Percentiles rank a stretch among this genome's conserved stretches.
Conservation (phyloP, 2,329 filamentous ascomycete genomes). For the Orbilia oligospora region DNA sequence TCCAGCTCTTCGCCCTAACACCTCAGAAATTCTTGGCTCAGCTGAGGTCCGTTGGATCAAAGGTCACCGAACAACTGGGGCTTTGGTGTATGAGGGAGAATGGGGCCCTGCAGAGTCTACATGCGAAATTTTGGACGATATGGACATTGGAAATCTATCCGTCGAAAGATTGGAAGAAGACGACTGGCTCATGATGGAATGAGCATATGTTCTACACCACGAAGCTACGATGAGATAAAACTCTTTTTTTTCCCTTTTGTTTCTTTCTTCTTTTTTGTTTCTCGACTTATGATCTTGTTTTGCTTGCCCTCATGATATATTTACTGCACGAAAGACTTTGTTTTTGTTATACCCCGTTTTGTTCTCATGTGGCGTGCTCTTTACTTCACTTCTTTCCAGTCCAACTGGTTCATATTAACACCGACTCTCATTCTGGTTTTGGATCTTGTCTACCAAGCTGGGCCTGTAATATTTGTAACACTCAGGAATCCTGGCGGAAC, state of each 20-base stretch:
- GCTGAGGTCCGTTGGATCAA: conserved; percentile 86
- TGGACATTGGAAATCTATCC: conserved; percentile 70
- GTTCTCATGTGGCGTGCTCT: conserved; percentile 39
- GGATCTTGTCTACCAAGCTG: conserved; percentile 52
- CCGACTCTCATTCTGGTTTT: conserved; percentile 51
- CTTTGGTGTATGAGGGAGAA: conserved; percentile 95
- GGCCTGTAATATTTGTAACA: conserved; percentile 61
- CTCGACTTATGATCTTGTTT: conserved; percentile 39
- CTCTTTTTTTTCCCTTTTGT: background rate
- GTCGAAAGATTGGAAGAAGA: conserved; percentile 42
- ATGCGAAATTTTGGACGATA: conserved; percentile 75
- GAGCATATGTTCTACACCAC: conserved; percentile 24
- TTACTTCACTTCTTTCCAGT: conserved; percentile 52
- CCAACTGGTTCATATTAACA: conserved; percentile 28
- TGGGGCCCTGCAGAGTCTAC: conserved; percentile 85
- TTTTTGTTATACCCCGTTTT: conserved; percentile 40
- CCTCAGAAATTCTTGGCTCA: conserved; percentile 79
- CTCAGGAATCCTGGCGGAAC: conserved; percentile 57
- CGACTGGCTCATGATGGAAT: conserved; percentile 60
- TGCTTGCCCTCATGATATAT: conserved; percentile 53
- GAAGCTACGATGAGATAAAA: conserved; percentile 47
- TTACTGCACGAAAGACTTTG: conserved; percentile 38
- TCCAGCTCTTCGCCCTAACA: conserved; percentile 79
- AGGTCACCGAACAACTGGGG: conserved; percentile 82
- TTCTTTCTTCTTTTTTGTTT: conserved; percentile 19